Base-by-base conservation (phyloP, 768 basidiomycete species). In the Macrolepiota fuliginosa region DNA sequence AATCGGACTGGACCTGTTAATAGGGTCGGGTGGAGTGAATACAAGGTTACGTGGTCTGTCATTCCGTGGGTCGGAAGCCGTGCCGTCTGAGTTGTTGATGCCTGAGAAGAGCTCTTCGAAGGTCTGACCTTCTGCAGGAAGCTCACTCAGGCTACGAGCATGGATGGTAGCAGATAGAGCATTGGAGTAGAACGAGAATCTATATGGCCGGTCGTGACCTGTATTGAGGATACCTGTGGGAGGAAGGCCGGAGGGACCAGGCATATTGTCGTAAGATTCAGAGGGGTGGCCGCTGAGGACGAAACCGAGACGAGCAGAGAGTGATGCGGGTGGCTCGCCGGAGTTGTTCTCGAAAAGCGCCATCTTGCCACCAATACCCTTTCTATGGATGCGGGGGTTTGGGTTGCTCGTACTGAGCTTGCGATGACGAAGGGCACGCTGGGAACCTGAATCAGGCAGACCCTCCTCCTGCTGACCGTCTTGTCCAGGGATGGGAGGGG, bases 101-200 rank as follows among this genome's bases (percentile, higher is more conserved):
- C 90, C 89, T 9, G 80, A 72, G 71, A 99, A 98, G 22, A 99
- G 76, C 51, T 97, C 92, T 65, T 92, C 91, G 67, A 98, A 99
- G 0, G 87, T 83, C 73, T 98, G 96, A 0, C 92, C 92, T 39
- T 96, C 95, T 0, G 91, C 93, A 0, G 97, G 97, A 15, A 99
- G 82, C 73, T 99, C 97, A 59, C 91, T 88, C 15, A 99, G 76
- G 64, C 90, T 95, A 17, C 95, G 84, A 0, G 97, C 92, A 76
- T 98, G 96, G 52, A 99, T 98, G 1, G 97, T 98, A 0, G 94
- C 90, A 2, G 89, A 87, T 53, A 97, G 78, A 3, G 90, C 83
- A 68, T 97, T 98, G 17, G 94, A 98, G 76, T 98, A 99, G 77
- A 98, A 99, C 0, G 97, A 98, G 77, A 98, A 99, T 49, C 97